Conservation (phyloP, 371 early-diverging fungal genomes). For the Lichtheimia ornata region DNA sequence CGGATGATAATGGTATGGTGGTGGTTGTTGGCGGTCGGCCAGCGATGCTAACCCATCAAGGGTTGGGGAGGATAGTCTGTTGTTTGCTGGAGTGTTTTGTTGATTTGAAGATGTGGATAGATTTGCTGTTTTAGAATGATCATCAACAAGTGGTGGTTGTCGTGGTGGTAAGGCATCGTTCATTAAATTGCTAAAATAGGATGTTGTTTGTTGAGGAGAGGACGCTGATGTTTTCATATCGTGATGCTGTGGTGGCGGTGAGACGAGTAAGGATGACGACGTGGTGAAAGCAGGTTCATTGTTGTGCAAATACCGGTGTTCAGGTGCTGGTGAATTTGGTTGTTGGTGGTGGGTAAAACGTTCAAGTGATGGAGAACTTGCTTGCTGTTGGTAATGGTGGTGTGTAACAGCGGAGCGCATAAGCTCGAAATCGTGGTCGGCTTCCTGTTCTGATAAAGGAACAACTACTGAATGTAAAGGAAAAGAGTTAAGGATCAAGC, state of each 20-base stretch:
- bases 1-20: conserved; percentile 7
- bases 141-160: too few species aligned
- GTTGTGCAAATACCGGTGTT: neutral
- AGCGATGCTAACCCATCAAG: conserved; percentile 38
- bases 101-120: too few species aligned
- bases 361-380: neutral
- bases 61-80: conserved; percentile 13
- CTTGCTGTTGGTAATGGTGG: conserved; percentile 6
- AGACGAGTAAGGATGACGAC: conserved; percentile 4
- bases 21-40: conserved; percentile 34
- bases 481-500: conserved; percentile 4
- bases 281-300: neutral
- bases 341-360: neutral
- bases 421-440: conserved; percentile 14
- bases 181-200: too few species aligned
- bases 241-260: conserved; percentile 1
- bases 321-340: neutral
- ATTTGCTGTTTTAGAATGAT: too few species aligned
- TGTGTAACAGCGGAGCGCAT: conserved; percentile 18
- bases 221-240: too few species aligned
- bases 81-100: too few species aligned
- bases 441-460: conserved; percentile 18
- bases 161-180: too few species aligned
- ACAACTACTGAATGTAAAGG: conserved; percentile 18
- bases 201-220: too few species aligned